Conservation (phyloP, 768 basidiomycete species). For the Scleroderma bovista region DNA sequence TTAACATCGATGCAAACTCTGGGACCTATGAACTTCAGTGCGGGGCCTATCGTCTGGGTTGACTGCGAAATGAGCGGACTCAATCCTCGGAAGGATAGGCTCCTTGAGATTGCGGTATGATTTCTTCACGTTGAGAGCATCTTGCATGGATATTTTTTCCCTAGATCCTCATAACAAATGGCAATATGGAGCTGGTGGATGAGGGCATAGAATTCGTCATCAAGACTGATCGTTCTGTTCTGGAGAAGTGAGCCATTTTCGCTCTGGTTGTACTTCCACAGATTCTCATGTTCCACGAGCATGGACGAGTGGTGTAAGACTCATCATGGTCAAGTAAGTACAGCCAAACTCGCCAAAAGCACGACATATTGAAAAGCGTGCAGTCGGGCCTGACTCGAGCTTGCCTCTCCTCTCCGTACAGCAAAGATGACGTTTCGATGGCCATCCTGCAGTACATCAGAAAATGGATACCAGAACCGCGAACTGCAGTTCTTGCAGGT, state of each 20-base stretch:
- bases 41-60: conserved; percentile 72
- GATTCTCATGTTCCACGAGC: conserved; percentile 30
- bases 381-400: conserved; percentile 80
- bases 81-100: conserved; percentile 52
- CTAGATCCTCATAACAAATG: conserved; percentile 84
- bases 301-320: conserved; percentile 88
- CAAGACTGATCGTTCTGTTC: conserved; percentile 55
- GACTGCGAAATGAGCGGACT: conserved; percentile 85
- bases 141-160: not conserved
- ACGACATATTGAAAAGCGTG: conserved; percentile 1
- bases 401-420: conserved; percentile 67
- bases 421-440: conserved; percentile 52
- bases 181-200: conserved; percentile 75
- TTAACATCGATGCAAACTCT: conserved; percentile 6
- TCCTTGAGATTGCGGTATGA: conserved; percentile 63
- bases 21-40: conserved; percentile 39
- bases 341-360: not conserved
- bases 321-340: conserved; percentile 68
- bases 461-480: conserved; percentile 70
- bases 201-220: conserved; percentile 77
- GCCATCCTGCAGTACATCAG: conserved; percentile 74
- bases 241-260: conserved; percentile 54
- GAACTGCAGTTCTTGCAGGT: conserved; percentile 72
- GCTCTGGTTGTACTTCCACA: not conserved
- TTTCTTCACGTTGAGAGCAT: not conserved